Percentiles rank a stretch among this genome's conserved stretches.
phyloP scores from a whole-genome alignment of 306 rosid genomes.

The Chamaecrista fasciculata region DNA sequence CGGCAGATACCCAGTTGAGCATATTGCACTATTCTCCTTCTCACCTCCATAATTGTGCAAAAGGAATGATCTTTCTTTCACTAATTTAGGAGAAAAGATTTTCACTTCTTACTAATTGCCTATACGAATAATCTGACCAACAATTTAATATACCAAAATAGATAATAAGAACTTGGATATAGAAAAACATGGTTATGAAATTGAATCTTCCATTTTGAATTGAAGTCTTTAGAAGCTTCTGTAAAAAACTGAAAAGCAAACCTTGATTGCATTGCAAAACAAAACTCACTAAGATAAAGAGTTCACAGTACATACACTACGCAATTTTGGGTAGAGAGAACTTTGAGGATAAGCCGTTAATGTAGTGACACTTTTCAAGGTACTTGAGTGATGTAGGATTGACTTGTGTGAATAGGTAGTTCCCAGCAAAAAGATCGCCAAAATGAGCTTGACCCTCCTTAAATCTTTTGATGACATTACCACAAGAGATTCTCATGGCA shows the following conservation, averaged over 20 bases:
- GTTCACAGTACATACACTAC: not conserved
- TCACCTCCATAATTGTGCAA: not conserved
- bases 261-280: not conserved
- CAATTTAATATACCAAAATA: too few species aligned
- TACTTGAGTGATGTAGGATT: conserved; percentile 35
- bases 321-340: conserved; percentile 21
- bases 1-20: not conserved
- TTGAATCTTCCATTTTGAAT: not conserved
- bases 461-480: conserved; percentile 28
- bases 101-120: too few species aligned
- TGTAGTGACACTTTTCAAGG: not conserved
- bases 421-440: conserved; percentile 52
- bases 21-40: not conserved
- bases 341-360: not conserved
- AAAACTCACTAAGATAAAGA: not conserved
- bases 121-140: too few species aligned
- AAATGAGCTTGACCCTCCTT: conserved; percentile 39
- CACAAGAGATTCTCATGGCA: conserved; percentile 25
- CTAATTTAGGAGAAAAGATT: not conserved
- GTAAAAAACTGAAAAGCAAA: too few species aligned
- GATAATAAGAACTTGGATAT: too few species aligned
- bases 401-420: conserved; percentile 48
- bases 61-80: not conserved
- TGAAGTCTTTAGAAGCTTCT: too few species aligned
- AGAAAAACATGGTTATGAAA: too few species aligned